Evolutionary conservation across 176 grass and related monocot species (phyloP), one percentile per base, ranked within the genome.

Genomic region (Avena insularis): DNA sequence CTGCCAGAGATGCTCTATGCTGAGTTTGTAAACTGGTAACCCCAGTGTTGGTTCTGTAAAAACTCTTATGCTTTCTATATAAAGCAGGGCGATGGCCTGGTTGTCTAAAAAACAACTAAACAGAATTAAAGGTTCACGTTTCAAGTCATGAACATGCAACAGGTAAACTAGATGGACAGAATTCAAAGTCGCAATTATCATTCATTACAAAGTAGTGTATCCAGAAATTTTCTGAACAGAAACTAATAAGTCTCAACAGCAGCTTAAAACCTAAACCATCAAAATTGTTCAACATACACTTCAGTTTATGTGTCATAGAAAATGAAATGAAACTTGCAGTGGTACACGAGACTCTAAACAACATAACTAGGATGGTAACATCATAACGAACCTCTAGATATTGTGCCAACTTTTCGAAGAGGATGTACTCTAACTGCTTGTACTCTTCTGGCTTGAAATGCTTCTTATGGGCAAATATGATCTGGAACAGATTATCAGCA

Each of bases 391-490:
- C 96, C 88, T 69, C 74, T 77, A 92, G 68, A 86, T 66, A 77
- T 79, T 65, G 84, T 81, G 83, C 85, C 0, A 65, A 72, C 45
- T 90, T 65, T 75, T 88, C 64, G 38, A 83, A 86, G n/a, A 98
- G 88, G 53, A 94, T 35, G n/a, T 88, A 78, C 82, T 93, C 79
- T 56, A 98, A 87, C 62, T 76, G 81, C 51, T 13, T 63, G 70
- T 88, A 98, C 36, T 72, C 75, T 49, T 91, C 88, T 85, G 80
- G 45, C 55, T 84, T 63, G 90, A 98, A 95, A 88, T 90, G 85
- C 49, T 95, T 92, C 90, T 91, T 90, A 76, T 98, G 91, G 73
- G 84, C 91, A 78, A 88, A 87, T 81, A 98, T 87, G 47, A 98
- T 94, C 96, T 98, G 84, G 86, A 90, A 88, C 15, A 77, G 50